These are phyloP conservation scores for Sporothrix pallida DNA, from an alignment of 2,329 filamentous ascomycete species.

Conservation along the genomic window DNA sequence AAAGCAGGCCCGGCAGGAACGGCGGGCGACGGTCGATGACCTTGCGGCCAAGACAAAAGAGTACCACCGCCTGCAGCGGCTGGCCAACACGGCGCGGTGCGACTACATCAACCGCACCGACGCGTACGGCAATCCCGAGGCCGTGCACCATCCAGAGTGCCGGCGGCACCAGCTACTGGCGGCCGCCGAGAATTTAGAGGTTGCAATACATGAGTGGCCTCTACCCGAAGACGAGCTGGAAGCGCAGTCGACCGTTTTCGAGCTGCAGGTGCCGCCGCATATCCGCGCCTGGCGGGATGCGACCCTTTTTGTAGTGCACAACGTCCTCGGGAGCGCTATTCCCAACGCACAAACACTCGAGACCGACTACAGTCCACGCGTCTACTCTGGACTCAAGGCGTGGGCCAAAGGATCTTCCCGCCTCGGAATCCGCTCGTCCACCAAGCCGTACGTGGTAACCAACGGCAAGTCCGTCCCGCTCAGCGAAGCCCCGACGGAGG, in stretches of 20 bases:
- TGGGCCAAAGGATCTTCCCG: conserved; percentile 21
- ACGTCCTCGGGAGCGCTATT: conserved; percentile 45
- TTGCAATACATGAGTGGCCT: conserved; percentile 63
- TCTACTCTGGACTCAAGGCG: neutral
- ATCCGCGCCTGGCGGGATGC: conserved; percentile 58
- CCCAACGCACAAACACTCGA: neutral
- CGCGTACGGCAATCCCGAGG: conserved; percentile 1
- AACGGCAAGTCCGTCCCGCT: conserved; percentile 45
- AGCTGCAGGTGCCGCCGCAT: conserved; percentile 51
- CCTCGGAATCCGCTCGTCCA: conserved; percentile 46
- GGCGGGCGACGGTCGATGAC: conserved; percentile 18
- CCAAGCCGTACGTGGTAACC: conserved; percentile 47
- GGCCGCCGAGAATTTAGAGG: conserved; percentile 49
- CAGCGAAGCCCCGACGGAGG: conserved; percentile 38
- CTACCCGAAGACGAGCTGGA: conserved; percentile 46
- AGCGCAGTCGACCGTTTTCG: conserved; percentile 58
- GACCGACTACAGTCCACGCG: conserved; percentile 23
- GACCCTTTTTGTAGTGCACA: conserved; percentile 50
- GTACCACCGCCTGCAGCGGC: conserved; percentile 40
- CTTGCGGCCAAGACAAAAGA: conserved; percentile 45
- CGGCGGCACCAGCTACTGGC: conserved; percentile 15
- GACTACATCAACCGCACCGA: neutral
- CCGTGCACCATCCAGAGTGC: conserved; percentile 45
- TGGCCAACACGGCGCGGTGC: conserved; percentile 40
- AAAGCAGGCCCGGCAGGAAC: conserved; percentile 43